Conservation (phyloP, 805 yeast genomes). For the Lachancea cidri region DNA sequence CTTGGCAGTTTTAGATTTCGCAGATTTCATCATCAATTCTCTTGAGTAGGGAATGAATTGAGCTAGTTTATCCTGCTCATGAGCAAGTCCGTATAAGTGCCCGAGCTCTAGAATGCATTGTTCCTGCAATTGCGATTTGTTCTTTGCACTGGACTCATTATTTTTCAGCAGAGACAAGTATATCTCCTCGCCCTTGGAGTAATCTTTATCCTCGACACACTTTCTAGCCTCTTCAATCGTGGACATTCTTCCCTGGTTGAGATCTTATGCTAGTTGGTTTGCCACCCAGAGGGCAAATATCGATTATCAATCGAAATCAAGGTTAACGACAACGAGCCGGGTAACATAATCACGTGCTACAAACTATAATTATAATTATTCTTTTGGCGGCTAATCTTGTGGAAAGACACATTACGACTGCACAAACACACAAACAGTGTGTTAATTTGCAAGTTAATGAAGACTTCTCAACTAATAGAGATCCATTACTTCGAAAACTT, state of each 20-base stretch:
- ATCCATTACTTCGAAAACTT: too few relatives aligned
- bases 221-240: slow-evolving; percentile 56
- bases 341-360: background rate
- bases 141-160: slow-evolving; percentile 40
- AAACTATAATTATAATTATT: background rate
- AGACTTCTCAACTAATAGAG: too few relatives aligned
- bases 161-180: slow-evolving; percentile 48
- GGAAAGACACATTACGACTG: too few relatives aligned
- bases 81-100: slow-evolving; percentile 50
- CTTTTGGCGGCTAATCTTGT: background rate
- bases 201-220: slow-evolving; percentile 46
- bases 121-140: slow-evolving; percentile 47
- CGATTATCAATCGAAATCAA: background rate
- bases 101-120: slow-evolving; percentile 73
- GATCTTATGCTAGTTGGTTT: background rate
- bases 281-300: slow-evolving; percentile 5
- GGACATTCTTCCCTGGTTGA: slow-evolving; percentile 15
- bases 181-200: slow-evolving; percentile 51
- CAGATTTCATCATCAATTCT: slow-evolving; percentile 66
- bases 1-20: slow-evolving; percentile 93
- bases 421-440: too few relatives aligned
- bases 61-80: slow-evolving; percentile 47
- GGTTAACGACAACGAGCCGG: background rate
- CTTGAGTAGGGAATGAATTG: slow-evolving; percentile 65
- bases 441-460: too few relatives aligned